Conservation (phyloP, 2,329 filamentous ascomycete genomes). For the Tolypocladium tundrense region DNA sequence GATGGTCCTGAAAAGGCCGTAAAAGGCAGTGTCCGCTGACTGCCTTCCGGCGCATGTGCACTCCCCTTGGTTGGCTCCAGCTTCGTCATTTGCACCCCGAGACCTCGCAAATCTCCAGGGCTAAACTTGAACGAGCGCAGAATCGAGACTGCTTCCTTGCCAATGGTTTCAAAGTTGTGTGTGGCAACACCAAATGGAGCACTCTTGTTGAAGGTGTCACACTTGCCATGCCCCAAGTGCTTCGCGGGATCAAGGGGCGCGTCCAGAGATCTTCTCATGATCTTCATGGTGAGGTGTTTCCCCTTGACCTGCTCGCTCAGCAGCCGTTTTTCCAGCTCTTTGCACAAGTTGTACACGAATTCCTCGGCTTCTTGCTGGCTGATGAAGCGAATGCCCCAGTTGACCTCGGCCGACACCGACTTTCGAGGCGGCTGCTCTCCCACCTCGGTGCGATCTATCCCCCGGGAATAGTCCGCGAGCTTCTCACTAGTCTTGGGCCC, state of each 20-base stretch:
- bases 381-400: constrained; percentile 94
- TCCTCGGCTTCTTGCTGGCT: constrained; percentile 88
- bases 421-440: constrained; percentile 80
- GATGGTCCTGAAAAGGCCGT: constrained; percentile 36
- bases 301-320: constrained; percentile 79
- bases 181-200: constrained; percentile 74
- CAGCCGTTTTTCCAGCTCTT: constrained; percentile 72
- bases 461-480: constrained; percentile 80
- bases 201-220: constrained; percentile 90
- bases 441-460: constrained; percentile 77
- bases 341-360: constrained; percentile 76
- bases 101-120: constrained; percentile 82
- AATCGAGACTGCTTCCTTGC: constrained; percentile 76
- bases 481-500: constrained; percentile 91
- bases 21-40: constrained; percentile 72
- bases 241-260: constrained; percentile 88
- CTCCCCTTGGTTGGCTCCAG: constrained; percentile 65
- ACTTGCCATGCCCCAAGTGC: constrained; percentile 89
- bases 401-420: constrained; percentile 93
- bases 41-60: constrained; percentile 51
- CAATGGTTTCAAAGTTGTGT: constrained; percentile 58
- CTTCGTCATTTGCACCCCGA: constrained; percentile 90
- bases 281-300: constrained; percentile 81
- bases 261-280: constrained; percentile 80
- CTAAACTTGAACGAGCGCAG: constrained; percentile 73